A percentile compares a stretch with the other conserved stretches of the same genome.
Evolutionary conservation across 176 grass and related monocot species (phyloP).

Genomic region (Avena atlantica): DNA sequence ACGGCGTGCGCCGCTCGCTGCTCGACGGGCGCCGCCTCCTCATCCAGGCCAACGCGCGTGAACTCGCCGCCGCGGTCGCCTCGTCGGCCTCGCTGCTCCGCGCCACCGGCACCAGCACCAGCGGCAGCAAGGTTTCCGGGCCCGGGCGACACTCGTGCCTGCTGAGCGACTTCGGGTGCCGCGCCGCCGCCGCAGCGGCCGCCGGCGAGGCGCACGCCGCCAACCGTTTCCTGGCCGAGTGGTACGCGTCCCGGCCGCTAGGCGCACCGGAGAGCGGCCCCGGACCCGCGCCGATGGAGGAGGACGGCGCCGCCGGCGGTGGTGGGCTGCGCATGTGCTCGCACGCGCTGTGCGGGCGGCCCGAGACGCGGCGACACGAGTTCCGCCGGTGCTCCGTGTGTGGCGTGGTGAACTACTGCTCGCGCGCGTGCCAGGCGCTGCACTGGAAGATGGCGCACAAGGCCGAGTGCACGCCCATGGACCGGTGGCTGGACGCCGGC

Average conservation of each 20-base stretch:
- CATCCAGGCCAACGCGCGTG: constrained; percentile 68
- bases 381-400: constrained; percentile 84
- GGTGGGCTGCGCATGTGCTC: constrained; percentile 65
- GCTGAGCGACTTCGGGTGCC: constrained; percentile 59
- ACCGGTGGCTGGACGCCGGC: constrained; percentile 54
- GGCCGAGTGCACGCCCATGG: constrained; percentile 61
- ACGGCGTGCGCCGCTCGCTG: constrained; percentile 63
- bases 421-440: constrained; percentile 82
- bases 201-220: constrained; percentile 60
- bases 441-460: constrained; percentile 85
- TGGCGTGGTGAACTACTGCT: constrained; percentile 80
- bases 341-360: constrained; percentile 61
- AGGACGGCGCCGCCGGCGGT: background rate
- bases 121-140: background rate
- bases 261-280: background rate
- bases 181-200: constrained; percentile 20
- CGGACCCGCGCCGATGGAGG: background rate
- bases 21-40: constrained; percentile 64
- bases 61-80: constrained; percentile 32
- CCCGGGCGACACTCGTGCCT: constrained; percentile 43
- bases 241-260: constrained; percentile 52
- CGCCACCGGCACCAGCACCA: background rate
- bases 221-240: constrained; percentile 76
- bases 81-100: constrained; percentile 31
- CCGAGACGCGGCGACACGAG: constrained; percentile 72